These are phyloP conservation scores for Podospora comata DNA, from an alignment of 495 filamentous ascomycete species.

Conservation along the genomic window DNA sequence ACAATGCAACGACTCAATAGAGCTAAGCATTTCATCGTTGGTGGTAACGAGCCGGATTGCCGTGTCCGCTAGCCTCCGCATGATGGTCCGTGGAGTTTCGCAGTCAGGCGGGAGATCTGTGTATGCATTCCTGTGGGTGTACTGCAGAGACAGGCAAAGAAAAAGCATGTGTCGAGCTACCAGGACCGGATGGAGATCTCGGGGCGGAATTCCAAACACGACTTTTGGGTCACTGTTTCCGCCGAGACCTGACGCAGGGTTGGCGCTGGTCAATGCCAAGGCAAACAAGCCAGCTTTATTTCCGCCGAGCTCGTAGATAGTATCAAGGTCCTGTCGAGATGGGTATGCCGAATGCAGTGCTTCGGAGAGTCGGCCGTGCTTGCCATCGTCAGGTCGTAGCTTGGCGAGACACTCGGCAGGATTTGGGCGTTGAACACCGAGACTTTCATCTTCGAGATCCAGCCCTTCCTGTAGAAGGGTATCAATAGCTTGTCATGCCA, in stretches of 20 bases:
- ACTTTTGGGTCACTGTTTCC: conserved; percentile 3
- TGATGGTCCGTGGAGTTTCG: conserved; percentile 30
- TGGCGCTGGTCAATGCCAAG: background rate
- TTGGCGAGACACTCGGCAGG: background rate
- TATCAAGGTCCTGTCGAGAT: background rate
- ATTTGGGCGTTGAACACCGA: background rate
- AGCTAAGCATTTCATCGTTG: conserved; percentile 48
- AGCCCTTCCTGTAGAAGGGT: background rate
- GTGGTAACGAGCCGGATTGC: conserved; percentile 43
- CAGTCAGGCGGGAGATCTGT: conserved; percentile 18
- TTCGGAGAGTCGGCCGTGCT: background rate
- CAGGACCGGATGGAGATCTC: conserved; percentile 43
- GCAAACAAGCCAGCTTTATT: background rate
- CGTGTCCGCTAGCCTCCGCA: conserved; percentile 37
- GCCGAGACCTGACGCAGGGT: conserved; percentile 19
- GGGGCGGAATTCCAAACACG: conserved; percentile 37
- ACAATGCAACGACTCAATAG: conserved; percentile 49
- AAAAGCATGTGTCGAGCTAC: conserved; percentile 47
- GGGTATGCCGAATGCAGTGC: background rate
- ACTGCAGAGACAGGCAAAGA: conserved; percentile 43
- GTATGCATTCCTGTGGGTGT: conserved; percentile 27
- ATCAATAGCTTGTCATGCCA: background rate
- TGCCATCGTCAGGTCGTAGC: background rate
- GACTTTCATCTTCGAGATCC: background rate
- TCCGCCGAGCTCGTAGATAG: background rate